Evolutionary conservation across 768 basidiomycete genomes (phyloP), one percentile per base, ranked within the genome.

Genomic region (Rubroboletus pulcherrimus): DNA sequence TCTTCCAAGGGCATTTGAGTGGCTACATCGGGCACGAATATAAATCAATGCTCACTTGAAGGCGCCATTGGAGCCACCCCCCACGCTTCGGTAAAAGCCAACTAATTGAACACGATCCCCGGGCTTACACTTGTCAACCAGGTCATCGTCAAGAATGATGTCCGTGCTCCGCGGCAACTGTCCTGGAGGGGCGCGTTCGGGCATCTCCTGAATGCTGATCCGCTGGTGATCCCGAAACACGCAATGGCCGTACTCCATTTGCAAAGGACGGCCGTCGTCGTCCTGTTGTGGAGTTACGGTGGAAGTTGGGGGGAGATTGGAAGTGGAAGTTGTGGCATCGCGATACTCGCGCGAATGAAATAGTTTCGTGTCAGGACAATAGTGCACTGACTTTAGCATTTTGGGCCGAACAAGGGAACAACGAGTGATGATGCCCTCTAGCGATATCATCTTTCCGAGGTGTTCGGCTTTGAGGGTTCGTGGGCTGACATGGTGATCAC

Each of bases 121-220:
- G 7, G 97, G 96, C 73, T 99, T 99, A 71, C 93, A 97, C 66
- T 84, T 87, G 74, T 99, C 97, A 33, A 99, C 97, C 48, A 98
- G 77, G 71, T 99, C 97, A 60, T 97, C 95, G 62, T 97, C 96
- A 60, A 98, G 74, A 43, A 98, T 91, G 50, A 98, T 89, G 71
- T 99, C 97, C 35, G 93, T 94, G 65, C 94, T 95, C 46, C 97
- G 82, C 43, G 97, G 97, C 30, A 99, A 78, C 71, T 98, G 96
- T 30, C 97, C 97, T 42, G 97, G 91, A 26, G 97, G 97, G 14
- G 97, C 95, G 24, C 97, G 86, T 74, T 99, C 97, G 3, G 97
- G 97, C 96, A 99, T 98, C 69, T 99, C 97, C 75, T 99, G 97
- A 59, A 99, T 98, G 71, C 87, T 93, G 68, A 98, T 91, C 61